Evolutionary conservation across 225 moss, liverwort and hornwort species (phyloP).

Genomic region (Straminergon stramineum): DNA sequence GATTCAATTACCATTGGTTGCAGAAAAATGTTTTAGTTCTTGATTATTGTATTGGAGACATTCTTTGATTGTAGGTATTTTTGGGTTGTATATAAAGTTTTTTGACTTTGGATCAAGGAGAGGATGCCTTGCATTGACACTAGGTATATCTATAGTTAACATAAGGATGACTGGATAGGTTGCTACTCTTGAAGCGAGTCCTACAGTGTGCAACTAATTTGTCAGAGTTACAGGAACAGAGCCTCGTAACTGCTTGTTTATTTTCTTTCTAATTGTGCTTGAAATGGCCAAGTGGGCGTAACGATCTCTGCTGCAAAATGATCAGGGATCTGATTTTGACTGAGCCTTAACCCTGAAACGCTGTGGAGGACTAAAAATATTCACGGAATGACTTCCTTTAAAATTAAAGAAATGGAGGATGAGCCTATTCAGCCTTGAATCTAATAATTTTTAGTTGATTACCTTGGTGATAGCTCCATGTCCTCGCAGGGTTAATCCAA

Average conservation of each 20-base stretch:
- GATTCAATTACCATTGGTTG: not conserved
- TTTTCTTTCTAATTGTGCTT: not conserved
- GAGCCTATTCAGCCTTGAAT: not conserved
- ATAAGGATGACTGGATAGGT: not conserved
- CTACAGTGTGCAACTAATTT: not conserved
- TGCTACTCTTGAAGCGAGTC: not conserved
- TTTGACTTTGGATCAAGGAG: not conserved
- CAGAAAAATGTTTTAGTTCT: not conserved
- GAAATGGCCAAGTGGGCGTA: not conserved
- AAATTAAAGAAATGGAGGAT: not conserved
- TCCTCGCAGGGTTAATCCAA: not conserved
- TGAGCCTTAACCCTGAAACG: not conserved
- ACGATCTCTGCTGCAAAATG: not conserved
- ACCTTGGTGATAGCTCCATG: not conserved
- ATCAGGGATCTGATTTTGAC: not conserved
- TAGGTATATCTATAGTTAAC: not conserved
- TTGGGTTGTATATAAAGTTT: not conserved
- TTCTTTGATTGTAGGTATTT: not conserved
- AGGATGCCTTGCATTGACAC: not conserved
- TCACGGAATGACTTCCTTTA: not conserved
- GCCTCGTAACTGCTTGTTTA: not conserved
- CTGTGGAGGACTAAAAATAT: not conserved
- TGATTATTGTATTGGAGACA: not conserved
- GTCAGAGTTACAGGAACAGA: not conserved
- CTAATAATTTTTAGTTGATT: not conserved